Base-by-base conservation (phyloP, 2,329 filamentous ascomycete species). In the Tolypocladium ovalisporum region DNA sequence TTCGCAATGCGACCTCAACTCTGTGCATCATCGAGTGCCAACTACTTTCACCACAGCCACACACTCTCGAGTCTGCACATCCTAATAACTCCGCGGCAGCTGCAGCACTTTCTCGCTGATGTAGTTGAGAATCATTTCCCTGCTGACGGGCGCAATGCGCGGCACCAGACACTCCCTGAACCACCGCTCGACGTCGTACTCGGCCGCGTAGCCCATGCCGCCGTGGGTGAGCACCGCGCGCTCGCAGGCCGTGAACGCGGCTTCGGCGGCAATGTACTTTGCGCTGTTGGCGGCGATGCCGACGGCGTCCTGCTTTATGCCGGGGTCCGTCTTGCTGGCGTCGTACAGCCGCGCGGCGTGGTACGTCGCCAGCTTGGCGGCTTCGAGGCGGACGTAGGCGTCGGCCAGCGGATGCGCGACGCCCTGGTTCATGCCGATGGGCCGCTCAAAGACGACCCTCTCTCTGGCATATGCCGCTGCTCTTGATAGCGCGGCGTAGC, bases 91-190 rank as follows among this genome's bases (percentile, higher is more conserved):
- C 58, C 83, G 75, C 1, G 87, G 87, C 32, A 90, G 64, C 4
- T 77, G 72, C n/a, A 90, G 69, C 0, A 82, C 86, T 71, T 82
- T 88, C 67, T 89, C 86, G 3, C 80, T 78, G 15, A 90, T 79
- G 67, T 84, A 89, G 62, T 89, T 90, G 75, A 88, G 73, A 55
- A 90, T 88, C 87, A 90, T 90, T 73, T 90, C 87, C 61, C 84
- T 70, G 57, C 81, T 85, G 0, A 87, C 78, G 0, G 84, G 84
- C 12, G 84, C 83, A 55, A 88, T 83, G 12, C 85, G 71, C 3
- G 84, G 84, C 42, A 87, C 80, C 58, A 86, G 75, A 56, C 81
- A 82, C 66, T 87, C 85, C n/a, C 84, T 71, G 58, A 87, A 74
- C 71, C 82, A 87, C 51, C 84, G 73, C 68, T 87, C 84, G 13